A percentile compares a stretch with the other conserved stretches of the same genome.
Evolutionary conservation across 2,329 filamentous ascomycete species (phyloP).

Genomic region (Calonectria naviculata): DNA sequence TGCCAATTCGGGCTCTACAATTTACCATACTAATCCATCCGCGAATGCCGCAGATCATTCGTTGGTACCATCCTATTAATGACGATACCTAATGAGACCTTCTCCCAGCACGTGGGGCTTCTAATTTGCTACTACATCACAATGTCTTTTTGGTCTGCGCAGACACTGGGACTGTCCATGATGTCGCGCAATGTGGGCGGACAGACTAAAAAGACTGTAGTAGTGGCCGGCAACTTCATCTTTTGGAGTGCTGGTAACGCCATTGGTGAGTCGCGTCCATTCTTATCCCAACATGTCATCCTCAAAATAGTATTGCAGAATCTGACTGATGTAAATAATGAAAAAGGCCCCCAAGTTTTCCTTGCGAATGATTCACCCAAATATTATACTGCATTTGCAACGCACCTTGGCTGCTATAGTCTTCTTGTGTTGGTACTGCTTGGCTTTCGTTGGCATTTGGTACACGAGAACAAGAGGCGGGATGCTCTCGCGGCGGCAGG

Average conservation of each 20-base stretch:
- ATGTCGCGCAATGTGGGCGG: constrained; percentile 77
- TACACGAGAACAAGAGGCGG: constrained; percentile 67
- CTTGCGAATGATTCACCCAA: constrained; percentile 61
- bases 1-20: neutral
- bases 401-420: constrained; percentile 76
- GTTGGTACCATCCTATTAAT: constrained; percentile 79
- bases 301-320: neutral
- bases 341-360: neutral
- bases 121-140: constrained; percentile 81
- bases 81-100: constrained; percentile 68
- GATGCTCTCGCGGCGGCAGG: constrained; percentile 57
- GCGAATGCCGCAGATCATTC: constrained; percentile 57
- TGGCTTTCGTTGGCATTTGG: constrained; percentile 68
- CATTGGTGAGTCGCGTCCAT: neutral
- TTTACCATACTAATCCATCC: neutral
- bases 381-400: constrained; percentile 77
- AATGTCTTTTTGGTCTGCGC: constrained; percentile 81
- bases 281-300: too few species aligned
- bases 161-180: constrained; percentile 74
- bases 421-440: constrained; percentile 68
- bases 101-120: constrained; percentile 72
- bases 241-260: constrained; percentile 77
- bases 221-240: constrained; percentile 76
- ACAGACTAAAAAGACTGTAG: constrained; percentile 78
- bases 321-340: neutral